A percentile compares a stretch with the other conserved stretches of the same genome.
phyloP scores from a whole-genome alignment of 305 asterid species.

The Solanum hybrid region DNA sequence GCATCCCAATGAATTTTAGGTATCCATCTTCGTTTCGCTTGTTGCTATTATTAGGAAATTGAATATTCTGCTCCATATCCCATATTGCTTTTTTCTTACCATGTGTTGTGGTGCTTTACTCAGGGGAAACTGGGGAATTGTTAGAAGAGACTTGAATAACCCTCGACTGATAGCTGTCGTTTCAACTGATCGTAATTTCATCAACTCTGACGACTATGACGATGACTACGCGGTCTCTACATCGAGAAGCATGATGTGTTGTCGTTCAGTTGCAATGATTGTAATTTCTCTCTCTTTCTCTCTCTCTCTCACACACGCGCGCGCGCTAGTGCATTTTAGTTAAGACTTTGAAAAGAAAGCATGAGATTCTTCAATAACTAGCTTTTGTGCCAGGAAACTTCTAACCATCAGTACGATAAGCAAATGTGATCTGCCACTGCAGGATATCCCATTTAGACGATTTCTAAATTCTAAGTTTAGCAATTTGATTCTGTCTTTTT shows the following conservation, averaged over 20 bases:
- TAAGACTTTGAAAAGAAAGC: neutral
- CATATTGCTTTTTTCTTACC: neutral
- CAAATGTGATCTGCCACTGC: neutral
- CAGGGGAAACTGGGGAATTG: slow-evolving; percentile 95
- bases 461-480: neutral
- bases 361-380: neutral
- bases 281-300: slow-evolving; percentile 33
- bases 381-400: neutral
- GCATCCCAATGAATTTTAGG: slow-evolving; percentile 82
- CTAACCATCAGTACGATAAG: neutral
- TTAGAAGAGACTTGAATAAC: slow-evolving; percentile 59
- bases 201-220: slow-evolving; percentile 37
- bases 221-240: slow-evolving; percentile 55
- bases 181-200: slow-evolving; percentile 45
- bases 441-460: neutral
- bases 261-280: slow-evolving; percentile 61
- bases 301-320: neutral
- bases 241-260: slow-evolving; percentile 66
- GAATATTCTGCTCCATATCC: neutral
- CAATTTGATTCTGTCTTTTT: neutral
- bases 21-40: slow-evolving; percentile 6
- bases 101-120: slow-evolving; percentile 7
- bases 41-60: neutral
- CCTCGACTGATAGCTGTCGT: slow-evolving; percentile 72
- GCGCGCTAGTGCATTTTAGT: neutral